A percentile compares a stretch with the other conserved stretches of the same genome.
Conservation (phyloP, 2,329 filamentous ascomycete species). For the Cryphonectria japonica region DNA sequence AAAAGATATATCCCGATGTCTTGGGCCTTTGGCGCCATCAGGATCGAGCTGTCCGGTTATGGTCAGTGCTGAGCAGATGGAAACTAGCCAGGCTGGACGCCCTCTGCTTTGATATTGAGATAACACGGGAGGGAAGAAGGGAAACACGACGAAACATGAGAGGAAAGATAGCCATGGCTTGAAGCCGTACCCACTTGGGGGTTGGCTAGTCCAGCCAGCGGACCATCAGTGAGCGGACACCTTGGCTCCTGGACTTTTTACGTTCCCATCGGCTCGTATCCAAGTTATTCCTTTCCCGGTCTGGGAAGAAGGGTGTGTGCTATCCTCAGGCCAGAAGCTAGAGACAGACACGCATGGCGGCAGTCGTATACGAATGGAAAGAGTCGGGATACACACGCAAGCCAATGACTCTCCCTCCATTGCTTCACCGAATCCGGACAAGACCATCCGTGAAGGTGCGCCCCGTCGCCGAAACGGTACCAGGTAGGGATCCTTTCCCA, state of each 20-base stretch:
- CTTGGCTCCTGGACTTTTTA: not conserved
- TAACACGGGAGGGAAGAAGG: not conserved
- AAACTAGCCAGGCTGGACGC: not conserved
- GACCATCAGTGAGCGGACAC: not conserved
- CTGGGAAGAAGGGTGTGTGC: not conserved
- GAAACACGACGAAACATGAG: no score
- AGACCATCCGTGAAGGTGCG: not conserved
- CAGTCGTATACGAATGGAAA: not conserved
- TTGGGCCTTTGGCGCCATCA: not conserved
- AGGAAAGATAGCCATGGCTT: not conserved
- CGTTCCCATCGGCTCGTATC: not conserved
- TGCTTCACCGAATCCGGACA: not conserved
- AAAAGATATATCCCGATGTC: not conserved
- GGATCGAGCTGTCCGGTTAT: not conserved
- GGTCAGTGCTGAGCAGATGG: not conserved
- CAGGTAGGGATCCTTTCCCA: not conserved
- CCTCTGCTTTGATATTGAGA: not conserved
- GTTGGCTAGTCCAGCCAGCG: not conserved
- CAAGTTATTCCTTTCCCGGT: not conserved
- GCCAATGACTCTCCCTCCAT: not conserved
- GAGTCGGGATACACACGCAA: not conserved
- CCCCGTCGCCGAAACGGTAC: not conserved
- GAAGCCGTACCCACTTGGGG: conserved; percentile 2
- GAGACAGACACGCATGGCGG: not conserved
- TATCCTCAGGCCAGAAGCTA: not conserved